Base-by-base conservation (phyloP, 257 asterid species). In the Salvia rosmarinus region DNA sequence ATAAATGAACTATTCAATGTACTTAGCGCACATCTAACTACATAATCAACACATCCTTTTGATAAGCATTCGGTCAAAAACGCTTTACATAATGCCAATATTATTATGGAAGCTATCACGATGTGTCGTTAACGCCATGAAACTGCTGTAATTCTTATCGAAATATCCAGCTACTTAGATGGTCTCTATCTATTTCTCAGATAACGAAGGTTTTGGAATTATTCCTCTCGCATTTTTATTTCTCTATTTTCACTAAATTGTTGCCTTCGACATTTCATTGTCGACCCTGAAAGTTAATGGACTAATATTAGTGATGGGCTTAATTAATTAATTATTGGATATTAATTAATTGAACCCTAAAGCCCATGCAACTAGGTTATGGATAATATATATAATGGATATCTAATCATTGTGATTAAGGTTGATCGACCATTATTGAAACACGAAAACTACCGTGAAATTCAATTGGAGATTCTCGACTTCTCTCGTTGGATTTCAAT, bases 1-100 rank as follows among this genome's bases (percentile, higher is more conserved):
- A 11, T 75, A 30, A 62, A 20, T 79, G 59, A 67, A 86, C 67
- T 32, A 82, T 83, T 87, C 96, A 85, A 72, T 76, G 86, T 76
- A 84, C 68, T 46, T 81, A 76, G 52, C 70, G 61, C 16, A 67
- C 68, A 49, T 23, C 0, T 55, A 80, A 63, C 54, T 55, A 71
- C 84, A 73, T 75, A 58, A 66, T 20, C 44, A 70, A 39, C 60
- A 39, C 44, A 23, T 61, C 67, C 61, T 67, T 55, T 64, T 77
- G 71, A 55, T 63, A 51, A 68, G 67, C 71, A 21, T 19, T 44
- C 11, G 60, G 87, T 81, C 78, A 66, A 68, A 76, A 12, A 56
- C 73, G 14, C 51, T 73, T 76, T 64, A 34, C 54, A 47, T 54
- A 67, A 52, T 76, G 75, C 72, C 78, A 50, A 68, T 32, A 42